Evolutionary conservation across 2,329 filamentous ascomycete genomes (phyloP).

Genomic region (Aspergillus pseudoterreus): DNA sequence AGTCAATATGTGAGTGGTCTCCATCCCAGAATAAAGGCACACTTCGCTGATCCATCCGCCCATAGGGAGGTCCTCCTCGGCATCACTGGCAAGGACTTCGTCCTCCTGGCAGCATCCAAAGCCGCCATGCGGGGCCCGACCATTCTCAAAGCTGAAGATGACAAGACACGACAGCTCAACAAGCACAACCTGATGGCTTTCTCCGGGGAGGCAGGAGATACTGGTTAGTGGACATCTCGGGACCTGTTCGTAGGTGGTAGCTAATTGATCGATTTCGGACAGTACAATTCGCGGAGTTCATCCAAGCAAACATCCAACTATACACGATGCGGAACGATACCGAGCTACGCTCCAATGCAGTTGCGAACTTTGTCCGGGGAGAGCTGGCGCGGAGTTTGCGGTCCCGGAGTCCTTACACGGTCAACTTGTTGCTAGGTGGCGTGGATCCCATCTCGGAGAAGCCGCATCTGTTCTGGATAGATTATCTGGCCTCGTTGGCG

Average conservation of each 20-base stretch:
- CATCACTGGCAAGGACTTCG: conserved; percentile 99
- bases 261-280: conserved; percentile 1
- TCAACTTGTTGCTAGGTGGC: conserved; percentile 92
- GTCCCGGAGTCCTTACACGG: conserved; percentile 90
- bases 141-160: conserved; percentile 89
- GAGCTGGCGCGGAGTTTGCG: conserved; percentile 88
- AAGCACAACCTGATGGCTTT: conserved; percentile 93
- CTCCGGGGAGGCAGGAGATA: conserved; percentile 94
- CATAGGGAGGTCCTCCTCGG: conserved; percentile 93
- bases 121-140: conserved; percentile 97
- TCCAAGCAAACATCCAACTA: conserved; percentile 96
- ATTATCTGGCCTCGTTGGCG: conserved; percentile 88
- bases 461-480: conserved; percentile 93
- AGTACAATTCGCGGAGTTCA: conserved; percentile 99
- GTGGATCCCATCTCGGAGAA: conserved; percentile 88
- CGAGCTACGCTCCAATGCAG: conserved; percentile 82
- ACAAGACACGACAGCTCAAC: conserved; percentile 93
- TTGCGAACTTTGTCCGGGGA: conserved; percentile 88
- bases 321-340: conserved; percentile 98
- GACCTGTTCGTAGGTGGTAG: background rate
- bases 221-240: conserved; percentile 54
- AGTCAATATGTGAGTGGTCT: background rate
- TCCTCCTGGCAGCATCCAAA: conserved; percentile 95
- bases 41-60: conserved; percentile 17
- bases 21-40: background rate